Conservation (phyloP, 2,329 filamentous ascomycete species). For the Colletotrichum sp. region DNA sequence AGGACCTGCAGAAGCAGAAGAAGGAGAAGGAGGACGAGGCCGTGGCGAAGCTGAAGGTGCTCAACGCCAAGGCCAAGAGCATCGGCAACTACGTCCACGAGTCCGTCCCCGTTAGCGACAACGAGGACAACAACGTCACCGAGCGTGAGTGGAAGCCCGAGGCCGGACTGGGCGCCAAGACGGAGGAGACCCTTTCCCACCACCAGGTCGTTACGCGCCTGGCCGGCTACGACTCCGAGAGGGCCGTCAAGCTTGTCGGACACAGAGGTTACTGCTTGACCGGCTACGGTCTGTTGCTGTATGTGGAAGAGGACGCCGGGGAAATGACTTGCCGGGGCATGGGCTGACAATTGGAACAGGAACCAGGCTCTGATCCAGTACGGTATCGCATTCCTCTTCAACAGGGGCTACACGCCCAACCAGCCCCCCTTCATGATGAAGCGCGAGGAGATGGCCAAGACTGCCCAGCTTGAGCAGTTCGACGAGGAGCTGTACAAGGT, state of each 20-base stretch:
- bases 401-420: constrained; percentile 76
- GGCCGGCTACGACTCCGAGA: constrained; percentile 91
- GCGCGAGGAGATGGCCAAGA: constrained; percentile 91
- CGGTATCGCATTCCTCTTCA: constrained; percentile 84
- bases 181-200: constrained; percentile 75
- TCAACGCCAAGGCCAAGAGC: constrained; percentile 80
- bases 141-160: constrained; percentile 83
- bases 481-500: constrained; percentile 98
- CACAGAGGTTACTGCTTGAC: constrained; percentile 94
- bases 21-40: constrained; percentile 79
- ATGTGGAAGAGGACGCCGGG: neutral
- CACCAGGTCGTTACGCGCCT: constrained; percentile 90
- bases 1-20: constrained; percentile 79
- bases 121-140: constrained; percentile 83
- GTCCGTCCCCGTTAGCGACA: constrained; percentile 81
- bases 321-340: no score
- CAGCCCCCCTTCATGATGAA: constrained; percentile 24
- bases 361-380: constrained; percentile 97
- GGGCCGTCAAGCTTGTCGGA: constrained; percentile 91
- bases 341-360: neutral
- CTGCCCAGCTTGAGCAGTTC: constrained; percentile 94
- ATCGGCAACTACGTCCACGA: constrained; percentile 94
- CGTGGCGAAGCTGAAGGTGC: constrained; percentile 62
- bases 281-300: constrained; percentile 84
- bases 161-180: constrained; percentile 74